Conservation (phyloP, 768 basidiomycete species). For the Amanita rimosa region DNA sequence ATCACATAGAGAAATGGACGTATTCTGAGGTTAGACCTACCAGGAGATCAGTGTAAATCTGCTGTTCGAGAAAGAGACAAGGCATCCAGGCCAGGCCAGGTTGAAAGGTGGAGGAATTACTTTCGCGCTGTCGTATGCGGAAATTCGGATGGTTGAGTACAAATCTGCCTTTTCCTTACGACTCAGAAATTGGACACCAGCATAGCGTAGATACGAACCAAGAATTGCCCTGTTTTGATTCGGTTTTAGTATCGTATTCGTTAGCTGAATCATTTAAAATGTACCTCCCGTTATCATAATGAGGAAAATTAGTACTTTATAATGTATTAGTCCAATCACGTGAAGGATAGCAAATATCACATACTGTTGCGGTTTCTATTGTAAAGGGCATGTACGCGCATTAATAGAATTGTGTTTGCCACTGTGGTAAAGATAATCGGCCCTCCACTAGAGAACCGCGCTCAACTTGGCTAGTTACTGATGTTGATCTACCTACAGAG, state of each 20-base stretch:
- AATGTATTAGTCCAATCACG: not conserved
- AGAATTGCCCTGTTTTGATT: not conserved
- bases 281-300: not conserved
- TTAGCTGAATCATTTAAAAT: not conserved
- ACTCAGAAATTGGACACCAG: not conserved
- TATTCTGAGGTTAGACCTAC: not conserved
- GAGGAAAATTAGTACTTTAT: not conserved
- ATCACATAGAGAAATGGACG: not conserved
- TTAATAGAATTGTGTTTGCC: not conserved
- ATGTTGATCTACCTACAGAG: not conserved
- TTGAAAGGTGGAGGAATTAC: not conserved
- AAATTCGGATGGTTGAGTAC: not conserved
- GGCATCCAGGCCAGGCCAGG: slow-evolving; percentile 2
- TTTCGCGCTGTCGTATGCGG: not conserved
- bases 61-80: not conserved
- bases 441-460: not conserved
- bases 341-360: not conserved
- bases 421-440: not conserved
- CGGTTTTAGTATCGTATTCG: not conserved
- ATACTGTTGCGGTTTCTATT: not conserved
- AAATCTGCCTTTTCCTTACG: not conserved
- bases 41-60: not conserved
- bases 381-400: slow-evolving; percentile 1
- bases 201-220: not conserved
- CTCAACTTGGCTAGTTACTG: not conserved